These are phyloP conservation scores for Hippophae gyantsensis DNA, from an alignment of 306 rosid species.

Conservation along the genomic window DNA sequence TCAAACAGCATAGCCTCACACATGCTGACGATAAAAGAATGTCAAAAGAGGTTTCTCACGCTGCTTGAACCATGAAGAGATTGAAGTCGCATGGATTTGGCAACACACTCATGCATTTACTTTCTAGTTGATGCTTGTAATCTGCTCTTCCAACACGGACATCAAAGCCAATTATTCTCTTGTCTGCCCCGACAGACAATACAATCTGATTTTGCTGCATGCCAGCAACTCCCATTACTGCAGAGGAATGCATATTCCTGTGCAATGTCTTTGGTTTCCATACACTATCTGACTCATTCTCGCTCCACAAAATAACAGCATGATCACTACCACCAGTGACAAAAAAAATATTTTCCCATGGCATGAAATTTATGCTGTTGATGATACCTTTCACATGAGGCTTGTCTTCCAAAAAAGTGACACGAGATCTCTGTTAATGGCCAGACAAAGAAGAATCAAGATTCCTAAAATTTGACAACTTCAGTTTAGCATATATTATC, in stretches of 20 bases:
- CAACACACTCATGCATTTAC: conserved; percentile 79
- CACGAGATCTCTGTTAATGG: conserved; percentile 55
- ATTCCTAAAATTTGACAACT: neutral
- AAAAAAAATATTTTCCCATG: conserved; percentile 70
- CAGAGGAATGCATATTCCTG: conserved; percentile 71
- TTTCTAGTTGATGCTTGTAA: conserved; percentile 80
- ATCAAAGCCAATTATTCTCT: conserved; percentile 69
- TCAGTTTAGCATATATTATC: neutral
- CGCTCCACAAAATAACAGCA: conserved; percentile 79
- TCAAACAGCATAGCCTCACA: conserved; percentile 1
- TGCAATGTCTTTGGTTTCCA: conserved; percentile 93
- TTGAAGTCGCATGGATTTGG: conserved; percentile 80
- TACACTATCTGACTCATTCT: conserved; percentile 42
- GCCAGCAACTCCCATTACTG: conserved; percentile 98
- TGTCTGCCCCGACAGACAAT: conserved; percentile 91
- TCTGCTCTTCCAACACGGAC: conserved; percentile 53
- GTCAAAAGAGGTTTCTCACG: conserved; percentile 34
- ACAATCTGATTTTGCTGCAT: conserved; percentile 75
- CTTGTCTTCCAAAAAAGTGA: conserved; percentile 64
- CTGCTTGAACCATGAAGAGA: conserved; percentile 82
- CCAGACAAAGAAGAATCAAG: conserved; percentile 16
- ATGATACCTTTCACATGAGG: conserved; percentile 92
- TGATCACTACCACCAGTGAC: conserved; percentile 93
- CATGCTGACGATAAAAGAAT: conserved; percentile 3
- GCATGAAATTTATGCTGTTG: conserved; percentile 70